Evolutionary conservation across 2,329 filamentous ascomycete genomes (phyloP), one percentile per base, ranked within the genome.

Genomic region (Aureobasidium subglaciale): DNA sequence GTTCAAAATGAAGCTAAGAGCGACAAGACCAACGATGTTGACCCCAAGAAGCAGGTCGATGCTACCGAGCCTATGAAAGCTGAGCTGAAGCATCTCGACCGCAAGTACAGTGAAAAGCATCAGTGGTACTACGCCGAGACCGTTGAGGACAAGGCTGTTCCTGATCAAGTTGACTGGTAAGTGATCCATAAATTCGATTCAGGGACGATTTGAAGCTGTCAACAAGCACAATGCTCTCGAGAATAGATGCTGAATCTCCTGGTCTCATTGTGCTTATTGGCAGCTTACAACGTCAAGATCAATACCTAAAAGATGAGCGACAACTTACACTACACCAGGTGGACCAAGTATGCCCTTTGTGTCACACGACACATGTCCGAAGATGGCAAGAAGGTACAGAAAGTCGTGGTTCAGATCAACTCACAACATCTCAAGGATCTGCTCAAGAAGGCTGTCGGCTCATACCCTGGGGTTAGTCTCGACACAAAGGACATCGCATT

Each of bases 381-480:
- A 9, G 45, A 40, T 57, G 60, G 59, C 45, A 61, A 58, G 40
- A 50, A 43, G 9, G 61, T 65, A 1, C 54, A 62, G 38, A 60
- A 60, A 46, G 57, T 56, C 16, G 60, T 56, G 30, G 56, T 67
- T 24, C 64, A 63, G 49, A 57, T 65, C 56, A 67, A 67, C 53
- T 65, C 63, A 5, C 60, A 63, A 29, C 62, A 65, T 34, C 58
- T 65, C n/a, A 65, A 66, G 43, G 59, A 64, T n/a, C 60, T 66
- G n/a, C 56, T 67, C 8, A 60, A 62, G 41, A 52, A 60, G 5
- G 61, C 58, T 3, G 63, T 64, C 42, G 54, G 52, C 38, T 52
- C 58, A n/a, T 67, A 61, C 43, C 65, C 65, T 2, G 63, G 62
- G 18, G 56, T 66, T n/a, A 64, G 59, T 4, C 65, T 67, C 49